Conservation (phyloP, 371 early-diverging fungal species). For the Batkoa obscura region DNA sequence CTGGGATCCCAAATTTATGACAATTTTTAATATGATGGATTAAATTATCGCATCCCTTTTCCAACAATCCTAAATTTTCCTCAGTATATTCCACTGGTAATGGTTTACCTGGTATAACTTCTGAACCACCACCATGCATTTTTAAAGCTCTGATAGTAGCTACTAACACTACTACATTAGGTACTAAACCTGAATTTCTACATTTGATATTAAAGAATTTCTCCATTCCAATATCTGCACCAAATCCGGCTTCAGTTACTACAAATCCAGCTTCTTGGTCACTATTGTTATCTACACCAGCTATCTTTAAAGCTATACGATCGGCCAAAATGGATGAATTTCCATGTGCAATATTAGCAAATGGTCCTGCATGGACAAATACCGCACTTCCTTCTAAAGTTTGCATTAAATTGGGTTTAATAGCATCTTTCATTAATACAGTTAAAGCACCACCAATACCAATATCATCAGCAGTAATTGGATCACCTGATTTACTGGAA, state of each 20-base stretch:
- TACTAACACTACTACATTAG: constrained; percentile 84
- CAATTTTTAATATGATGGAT: constrained; percentile 80
- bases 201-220: constrained; percentile 98
- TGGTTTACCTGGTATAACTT: constrained; percentile 80
- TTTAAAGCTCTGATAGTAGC: constrained; percentile 90
- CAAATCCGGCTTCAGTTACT: constrained; percentile 94
- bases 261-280: constrained; percentile 65
- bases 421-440: constrained; percentile 93
- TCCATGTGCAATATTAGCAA: constrained; percentile 96
- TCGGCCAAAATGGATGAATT: constrained; percentile 89
- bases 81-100: constrained; percentile 66
- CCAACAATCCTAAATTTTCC: constrained; percentile 67
- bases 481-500: constrained; percentile 52
- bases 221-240: constrained; percentile 98
- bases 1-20: constrained; percentile 69
- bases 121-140: constrained; percentile 96
- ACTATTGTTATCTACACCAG: constrained; percentile 40
- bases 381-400: constrained; percentile 94
- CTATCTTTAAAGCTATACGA: constrained; percentile 78
- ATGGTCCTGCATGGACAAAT: constrained; percentile 96
- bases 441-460: constrained; percentile 89
- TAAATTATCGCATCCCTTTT: constrained; percentile 69
- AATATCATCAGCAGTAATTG: constrained; percentile 86
- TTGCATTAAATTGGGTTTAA: constrained; percentile 95
- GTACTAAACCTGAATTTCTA: constrained; percentile 67